Conservation (phyloP, 2,329 filamentous ascomycete genomes). For the Aspergillus costaricaensis region DNA sequence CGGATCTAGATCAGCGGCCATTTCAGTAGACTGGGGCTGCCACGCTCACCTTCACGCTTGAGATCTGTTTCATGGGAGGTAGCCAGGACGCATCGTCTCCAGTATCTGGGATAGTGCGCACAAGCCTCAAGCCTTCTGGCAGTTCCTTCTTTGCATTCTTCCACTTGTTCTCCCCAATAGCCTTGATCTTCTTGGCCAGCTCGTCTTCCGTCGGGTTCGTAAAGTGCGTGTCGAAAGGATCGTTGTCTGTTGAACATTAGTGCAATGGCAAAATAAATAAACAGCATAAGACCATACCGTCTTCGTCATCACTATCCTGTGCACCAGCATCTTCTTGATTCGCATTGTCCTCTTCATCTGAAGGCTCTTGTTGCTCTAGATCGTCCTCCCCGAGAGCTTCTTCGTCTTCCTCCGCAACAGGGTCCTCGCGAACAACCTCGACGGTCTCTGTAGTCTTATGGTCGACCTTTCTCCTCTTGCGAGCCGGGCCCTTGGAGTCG, state of each 20-base stretch:
- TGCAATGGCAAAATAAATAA: not conserved
- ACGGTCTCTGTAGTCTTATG: slow-evolving; percentile 31
- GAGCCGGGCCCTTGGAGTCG: slow-evolving; percentile 47
- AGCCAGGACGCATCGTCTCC: slow-evolving; percentile 30
- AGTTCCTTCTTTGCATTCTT: slow-evolving; percentile 42
- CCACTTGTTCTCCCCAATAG: slow-evolving; percentile 54
- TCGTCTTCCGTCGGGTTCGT: slow-evolving; percentile 64
- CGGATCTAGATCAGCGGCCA: slow-evolving; percentile 23
- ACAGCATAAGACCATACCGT: slow-evolving; percentile 27
- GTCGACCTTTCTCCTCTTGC: slow-evolving; percentile 57
- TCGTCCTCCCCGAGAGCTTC: slow-evolving; percentile 44
- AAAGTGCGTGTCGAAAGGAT: slow-evolving; percentile 84
- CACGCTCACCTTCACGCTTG: slow-evolving; percentile 38
- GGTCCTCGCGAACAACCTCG: slow-evolving; percentile 27
- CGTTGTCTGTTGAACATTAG: slow-evolving; percentile 57
- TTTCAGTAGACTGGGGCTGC: not conserved
- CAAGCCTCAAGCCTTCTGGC: slow-evolving; percentile 32
- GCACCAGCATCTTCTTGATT: slow-evolving; percentile 38
- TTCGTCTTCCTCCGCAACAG: slow-evolving; percentile 25
- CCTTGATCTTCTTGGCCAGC: slow-evolving; percentile 55
- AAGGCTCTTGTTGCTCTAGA: slow-evolving; percentile 53
- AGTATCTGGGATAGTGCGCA: slow-evolving; percentile 33
- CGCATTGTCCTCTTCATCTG: slow-evolving; percentile 41
- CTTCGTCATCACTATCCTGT: slow-evolving; percentile 40
- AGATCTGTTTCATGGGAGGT: slow-evolving; percentile 33